phyloP scores from a whole-genome alignment of 192 early-diverging fungal genomes.

The Paraglomus brasilianum region DNA sequence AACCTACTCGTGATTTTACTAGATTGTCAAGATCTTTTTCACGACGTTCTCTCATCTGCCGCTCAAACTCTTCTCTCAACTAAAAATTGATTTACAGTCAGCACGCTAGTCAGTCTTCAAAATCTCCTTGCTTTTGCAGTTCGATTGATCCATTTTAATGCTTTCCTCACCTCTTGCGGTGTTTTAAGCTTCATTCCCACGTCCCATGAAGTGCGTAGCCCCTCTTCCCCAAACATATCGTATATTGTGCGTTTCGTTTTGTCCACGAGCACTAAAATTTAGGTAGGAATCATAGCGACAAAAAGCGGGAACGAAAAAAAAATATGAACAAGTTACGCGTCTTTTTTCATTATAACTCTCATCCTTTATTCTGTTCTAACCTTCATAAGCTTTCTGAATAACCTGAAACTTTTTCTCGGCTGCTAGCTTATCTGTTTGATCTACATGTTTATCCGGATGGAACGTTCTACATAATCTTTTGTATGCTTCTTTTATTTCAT shows the following conservation, averaged over 20 bases:
- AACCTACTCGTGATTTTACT: slow-evolving; percentile 54
- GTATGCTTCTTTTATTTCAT: slow-evolving; percentile 74
- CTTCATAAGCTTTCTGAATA: slow-evolving; percentile 80
- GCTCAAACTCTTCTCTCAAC: slow-evolving; percentile 67
- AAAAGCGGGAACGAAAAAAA: slow-evolving; percentile 3
- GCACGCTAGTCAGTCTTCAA: no score
- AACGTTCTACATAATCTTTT: slow-evolving; percentile 69
- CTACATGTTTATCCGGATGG: slow-evolving; percentile 76
- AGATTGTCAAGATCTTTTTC: slow-evolving; percentile 65
- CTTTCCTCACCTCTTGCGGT: slow-evolving; percentile 51
- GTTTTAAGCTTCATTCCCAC: slow-evolving; percentile 70
- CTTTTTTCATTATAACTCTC: not conserved
- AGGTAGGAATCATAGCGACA: not conserved
- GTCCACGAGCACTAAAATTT: slow-evolving; percentile 71
- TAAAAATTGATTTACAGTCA: slow-evolving; percentile 27
- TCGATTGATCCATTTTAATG: not conserved
- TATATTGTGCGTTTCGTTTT: slow-evolving; percentile 77
- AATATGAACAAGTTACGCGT: not conserved
- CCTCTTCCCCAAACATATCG: slow-evolving; percentile 92
- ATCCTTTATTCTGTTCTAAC: slow-evolving; percentile 34
- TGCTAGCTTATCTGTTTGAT: slow-evolving; percentile 56
- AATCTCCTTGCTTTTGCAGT: not conserved
- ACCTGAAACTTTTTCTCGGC: slow-evolving; percentile 74
- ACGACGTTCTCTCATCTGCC: slow-evolving; percentile 53
- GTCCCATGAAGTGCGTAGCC: slow-evolving; percentile 60